Conservation (phyloP, 768 basidiomycete species). For the Tricholoma sp. region DNA sequence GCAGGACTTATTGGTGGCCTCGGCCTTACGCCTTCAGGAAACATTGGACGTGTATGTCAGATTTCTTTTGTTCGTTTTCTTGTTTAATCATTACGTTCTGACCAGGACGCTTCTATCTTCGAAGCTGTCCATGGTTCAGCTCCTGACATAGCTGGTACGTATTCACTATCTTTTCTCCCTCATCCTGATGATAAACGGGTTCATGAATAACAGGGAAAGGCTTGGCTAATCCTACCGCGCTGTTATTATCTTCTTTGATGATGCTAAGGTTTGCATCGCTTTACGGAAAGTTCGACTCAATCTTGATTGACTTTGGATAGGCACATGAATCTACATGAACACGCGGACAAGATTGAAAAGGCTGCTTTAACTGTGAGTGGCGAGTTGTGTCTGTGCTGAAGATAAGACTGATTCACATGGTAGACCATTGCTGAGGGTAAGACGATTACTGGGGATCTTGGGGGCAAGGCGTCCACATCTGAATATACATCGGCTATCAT, state of each 20-base stretch:
- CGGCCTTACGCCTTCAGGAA: constrained; percentile 95
- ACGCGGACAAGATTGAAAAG: constrained; percentile 87
- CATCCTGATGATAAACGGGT: constrained; percentile 2
- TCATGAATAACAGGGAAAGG: constrained; percentile 59
- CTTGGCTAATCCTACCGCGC: constrained; percentile 98
- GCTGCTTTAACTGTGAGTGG: constrained; percentile 78
- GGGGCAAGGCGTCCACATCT: constrained; percentile 84
- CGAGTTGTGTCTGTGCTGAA: not conserved
- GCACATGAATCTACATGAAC: constrained; percentile 86
- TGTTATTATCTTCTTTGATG: constrained; percentile 93
- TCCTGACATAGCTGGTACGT: constrained; percentile 92
- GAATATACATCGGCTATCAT: constrained; percentile 92
- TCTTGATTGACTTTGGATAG: constrained; percentile 30
- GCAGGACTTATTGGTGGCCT: constrained; percentile 98
- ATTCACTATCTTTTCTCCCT: not conserved
- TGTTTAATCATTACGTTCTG: not conserved
- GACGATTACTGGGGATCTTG: constrained; percentile 90
- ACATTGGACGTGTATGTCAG: constrained; percentile 80
- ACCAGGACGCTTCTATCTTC: constrained; percentile 94
- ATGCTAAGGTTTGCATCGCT: constrained; percentile 74
- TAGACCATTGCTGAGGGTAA: constrained; percentile 98
- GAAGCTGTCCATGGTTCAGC: constrained; percentile 99
- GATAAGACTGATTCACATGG: constrained; percentile 6
- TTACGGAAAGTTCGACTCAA: not conserved
- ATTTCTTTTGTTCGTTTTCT: not conserved